phyloP scores from a whole-genome alignment of 2,329 filamentous ascomycete species.

The Endothia cerciana region DNA sequence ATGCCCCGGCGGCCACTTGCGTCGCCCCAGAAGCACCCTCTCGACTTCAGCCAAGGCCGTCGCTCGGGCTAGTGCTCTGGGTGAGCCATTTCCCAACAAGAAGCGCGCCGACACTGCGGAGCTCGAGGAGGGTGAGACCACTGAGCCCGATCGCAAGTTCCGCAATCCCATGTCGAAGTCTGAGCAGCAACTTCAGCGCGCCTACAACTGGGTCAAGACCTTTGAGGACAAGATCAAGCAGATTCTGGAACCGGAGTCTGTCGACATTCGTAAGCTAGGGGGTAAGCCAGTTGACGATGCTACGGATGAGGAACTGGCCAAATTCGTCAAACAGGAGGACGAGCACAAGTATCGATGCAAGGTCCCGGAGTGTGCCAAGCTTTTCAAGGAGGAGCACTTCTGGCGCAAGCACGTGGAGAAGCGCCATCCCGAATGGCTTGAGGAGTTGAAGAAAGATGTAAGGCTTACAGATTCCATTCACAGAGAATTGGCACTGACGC shows the following conservation, averaged over 20 bases:
- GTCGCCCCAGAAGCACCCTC: conserved; percentile 83
- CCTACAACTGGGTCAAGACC: conserved; percentile 98
- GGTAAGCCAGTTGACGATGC: conserved; percentile 86
- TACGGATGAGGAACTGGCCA: conserved; percentile 80
- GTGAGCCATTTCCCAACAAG: conserved; percentile 82
- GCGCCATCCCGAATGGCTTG: conserved; percentile 86
- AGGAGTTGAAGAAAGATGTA: conserved; percentile 81
- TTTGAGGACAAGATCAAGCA: conserved; percentile 97
- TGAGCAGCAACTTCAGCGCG: conserved; percentile 89
- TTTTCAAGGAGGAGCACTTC: conserved; percentile 97
- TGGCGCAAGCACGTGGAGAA: conserved; percentile 99
- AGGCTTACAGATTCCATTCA: conserved; percentile 37
- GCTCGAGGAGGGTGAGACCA: conserved; percentile 65
- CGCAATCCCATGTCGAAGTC: conserved; percentile 72
- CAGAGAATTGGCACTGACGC: conserved; percentile 13
- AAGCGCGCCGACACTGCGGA: conserved; percentile 70
- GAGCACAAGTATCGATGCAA: conserved; percentile 97
- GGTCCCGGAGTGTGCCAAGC: conserved; percentile 91
- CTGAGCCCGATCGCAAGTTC: conserved; percentile 72
- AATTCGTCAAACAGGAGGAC: conserved; percentile 95
- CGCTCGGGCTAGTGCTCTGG: conserved; percentile 80
- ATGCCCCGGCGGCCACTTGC: conserved; percentile 95
- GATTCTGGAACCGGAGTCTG: conserved; percentile 85
- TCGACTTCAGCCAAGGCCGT: conserved; percentile 83
- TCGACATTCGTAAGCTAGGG: conserved; percentile 87